Evolutionary conservation across 2,329 filamentous ascomycete genomes (phyloP).

Genomic region (Lachnellula arida): DNA sequence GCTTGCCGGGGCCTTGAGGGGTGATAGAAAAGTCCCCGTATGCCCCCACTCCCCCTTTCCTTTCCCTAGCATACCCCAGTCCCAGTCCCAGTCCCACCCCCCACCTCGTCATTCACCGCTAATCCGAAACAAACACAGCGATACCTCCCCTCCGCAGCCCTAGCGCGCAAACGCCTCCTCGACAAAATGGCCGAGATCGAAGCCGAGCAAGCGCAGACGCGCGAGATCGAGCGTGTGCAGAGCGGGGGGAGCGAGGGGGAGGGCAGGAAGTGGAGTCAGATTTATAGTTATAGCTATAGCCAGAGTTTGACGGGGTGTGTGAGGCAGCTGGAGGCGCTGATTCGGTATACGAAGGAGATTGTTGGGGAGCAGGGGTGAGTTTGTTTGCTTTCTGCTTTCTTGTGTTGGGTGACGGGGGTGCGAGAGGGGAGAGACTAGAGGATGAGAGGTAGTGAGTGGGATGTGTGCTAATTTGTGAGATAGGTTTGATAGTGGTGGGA

Average conservation of each 20-base stretch:
- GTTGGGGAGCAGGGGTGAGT: slow-evolving; percentile 47
- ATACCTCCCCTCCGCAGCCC: slow-evolving; percentile 53
- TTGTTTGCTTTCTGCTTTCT: not conserved
- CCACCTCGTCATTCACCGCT: not conserved
- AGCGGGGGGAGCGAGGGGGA: slow-evolving; percentile 18
- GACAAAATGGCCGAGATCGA: slow-evolving; percentile 48
- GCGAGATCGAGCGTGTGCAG: slow-evolving; percentile 2
- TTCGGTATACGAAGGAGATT: slow-evolving; percentile 53
- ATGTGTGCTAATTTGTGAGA: not conserved
- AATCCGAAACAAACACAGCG: slow-evolving; percentile 25
- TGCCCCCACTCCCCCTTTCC: not conserved
- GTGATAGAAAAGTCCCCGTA: slow-evolving; percentile 44
- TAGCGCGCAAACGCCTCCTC: slow-evolving; percentile 47
- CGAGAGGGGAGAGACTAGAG: not conserved
- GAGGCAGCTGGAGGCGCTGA: slow-evolving; percentile 49
- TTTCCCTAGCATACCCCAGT: not conserved
- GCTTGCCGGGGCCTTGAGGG: slow-evolving; percentile 50
- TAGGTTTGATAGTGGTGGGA: not conserved
- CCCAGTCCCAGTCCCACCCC: too few relatives aligned
- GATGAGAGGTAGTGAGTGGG: not conserved
- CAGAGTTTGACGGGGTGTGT: slow-evolving; percentile 49
- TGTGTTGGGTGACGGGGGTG: not conserved
- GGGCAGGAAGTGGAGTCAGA: slow-evolving; percentile 48
- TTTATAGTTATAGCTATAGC: slow-evolving; percentile 52
- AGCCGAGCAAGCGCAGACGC: slow-evolving; percentile 26